A percentile compares a stretch with the other conserved stretches of the same genome.
phyloP scores from a whole-genome alignment of 148 eudicot genomes.

The Rhododendron simsii region DNA sequence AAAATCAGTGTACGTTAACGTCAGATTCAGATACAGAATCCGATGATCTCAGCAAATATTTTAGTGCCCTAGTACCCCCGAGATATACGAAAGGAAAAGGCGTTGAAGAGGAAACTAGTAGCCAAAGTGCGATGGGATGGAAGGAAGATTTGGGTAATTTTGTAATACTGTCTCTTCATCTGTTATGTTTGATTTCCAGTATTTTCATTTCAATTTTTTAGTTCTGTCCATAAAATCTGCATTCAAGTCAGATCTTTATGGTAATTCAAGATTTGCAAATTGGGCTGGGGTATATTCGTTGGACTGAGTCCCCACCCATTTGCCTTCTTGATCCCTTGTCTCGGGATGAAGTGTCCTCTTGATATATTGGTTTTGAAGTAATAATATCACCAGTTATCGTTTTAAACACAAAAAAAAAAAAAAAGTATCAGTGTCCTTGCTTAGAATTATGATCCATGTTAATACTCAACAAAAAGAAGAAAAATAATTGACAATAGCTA shows the following conservation, averaged over 20 bases:
- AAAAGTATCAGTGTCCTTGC: neutral
- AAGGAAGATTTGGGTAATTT: neutral
- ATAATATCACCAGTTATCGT: no score
- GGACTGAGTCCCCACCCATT: no score
- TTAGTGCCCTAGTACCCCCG: neutral
- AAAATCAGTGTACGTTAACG: neutral
- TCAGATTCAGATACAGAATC: constrained; percentile 3
- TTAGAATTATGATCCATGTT: neutral
- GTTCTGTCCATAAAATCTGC: neutral
- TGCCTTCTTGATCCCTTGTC: no score
- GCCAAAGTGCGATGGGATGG: neutral
- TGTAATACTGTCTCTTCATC: neutral
- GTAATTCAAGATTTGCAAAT: neutral
- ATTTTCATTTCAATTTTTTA: neutral
- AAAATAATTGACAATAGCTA: no score
- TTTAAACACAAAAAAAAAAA: no score
- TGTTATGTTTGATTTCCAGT: neutral
- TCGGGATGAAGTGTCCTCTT: no score
- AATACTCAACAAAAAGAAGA: neutral
- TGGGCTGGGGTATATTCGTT: neutral
- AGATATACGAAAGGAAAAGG: neutral
- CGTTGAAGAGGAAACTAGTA: neutral
- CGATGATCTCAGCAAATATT: neutral
- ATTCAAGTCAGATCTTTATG: neutral
- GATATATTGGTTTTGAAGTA: no score